These are phyloP conservation scores for Microsporum audouinii DNA, from an alignment of 2,329 filamentous ascomycete species.

Conservation along the genomic window DNA sequence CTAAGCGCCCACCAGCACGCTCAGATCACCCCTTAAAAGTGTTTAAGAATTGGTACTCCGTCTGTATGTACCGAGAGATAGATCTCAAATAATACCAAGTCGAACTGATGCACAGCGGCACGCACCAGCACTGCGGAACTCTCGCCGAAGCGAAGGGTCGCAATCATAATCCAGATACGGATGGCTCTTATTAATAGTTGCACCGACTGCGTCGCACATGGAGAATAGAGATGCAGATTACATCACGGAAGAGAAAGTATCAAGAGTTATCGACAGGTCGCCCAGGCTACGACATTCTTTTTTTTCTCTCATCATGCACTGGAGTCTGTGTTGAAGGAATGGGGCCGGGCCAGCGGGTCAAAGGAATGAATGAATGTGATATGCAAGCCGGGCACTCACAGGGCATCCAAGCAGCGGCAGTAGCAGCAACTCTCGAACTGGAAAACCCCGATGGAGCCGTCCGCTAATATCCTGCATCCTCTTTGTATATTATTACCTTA, in stretches of 20 bases:
- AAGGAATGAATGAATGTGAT: background rate
- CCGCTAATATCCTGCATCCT: background rate
- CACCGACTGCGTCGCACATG: slow-evolving; percentile 2
- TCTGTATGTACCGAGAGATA: background rate
- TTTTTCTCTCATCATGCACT: background rate
- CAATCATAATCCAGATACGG: background rate
- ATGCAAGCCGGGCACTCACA: background rate
- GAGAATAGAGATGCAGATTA: background rate
- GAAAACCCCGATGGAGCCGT: background rate
- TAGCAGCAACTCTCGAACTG: background rate
- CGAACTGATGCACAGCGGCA: background rate
- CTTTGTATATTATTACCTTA: background rate
- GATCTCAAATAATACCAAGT: background rate
- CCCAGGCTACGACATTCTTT: background rate
- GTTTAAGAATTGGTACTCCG: background rate
- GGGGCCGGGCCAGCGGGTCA: slow-evolving; percentile 1
- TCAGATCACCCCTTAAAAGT: background rate
- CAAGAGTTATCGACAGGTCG: background rate
- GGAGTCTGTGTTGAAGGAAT: background rate
- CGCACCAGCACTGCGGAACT: background rate
- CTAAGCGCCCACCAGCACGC: background rate
- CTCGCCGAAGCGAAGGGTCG: background rate
- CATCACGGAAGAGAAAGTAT: background rate
- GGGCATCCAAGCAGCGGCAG: background rate
- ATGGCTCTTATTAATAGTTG: background rate